Evolutionary conservation across 108 stramenopile genomes (phyloP), one percentile per base, ranked within the genome.

Genomic region (Cyclotella kingstonii): DNA sequence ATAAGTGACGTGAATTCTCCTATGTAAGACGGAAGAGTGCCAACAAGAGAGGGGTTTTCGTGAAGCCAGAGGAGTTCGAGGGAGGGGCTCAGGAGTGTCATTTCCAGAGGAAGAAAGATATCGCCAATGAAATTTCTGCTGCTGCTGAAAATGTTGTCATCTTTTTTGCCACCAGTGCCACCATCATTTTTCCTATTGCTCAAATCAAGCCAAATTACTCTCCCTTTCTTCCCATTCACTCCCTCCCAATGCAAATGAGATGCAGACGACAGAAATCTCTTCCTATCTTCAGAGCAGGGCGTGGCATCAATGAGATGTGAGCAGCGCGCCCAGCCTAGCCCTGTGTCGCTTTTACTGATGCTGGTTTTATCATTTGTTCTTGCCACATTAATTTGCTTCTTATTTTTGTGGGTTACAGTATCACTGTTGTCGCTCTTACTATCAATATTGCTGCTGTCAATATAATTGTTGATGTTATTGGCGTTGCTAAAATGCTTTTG

Each of bases 321-420:
- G 14, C 71, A 66, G 28, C 25, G 40, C 18, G 22, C 63, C 83
- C 83, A 84, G n/a, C n/a, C n/a, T n/a, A n/a, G n/a, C n/a, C n/a
- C n/a, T n/a, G n/a, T n/a, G n/a, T n/a, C n/a, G n/a, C n/a, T n/a
- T n/a, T n/a, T n/a, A n/a, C n/a, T n/a, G n/a, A n/a, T n/a, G n/a
- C n/a, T n/a, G n/a, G n/a, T n/a, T n/a, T n/a, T n/a, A n/a, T n/a
- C n/a, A n/a, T n/a, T n/a, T n/a, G n/a, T n/a, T n/a, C n/a, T n/a
- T n/a, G n/a, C n/a, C n/a, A n/a, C n/a, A n/a, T n/a, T n/a, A n/a
- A n/a, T n/a, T n/a, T n/a, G n/a, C n/a, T n/a, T n/a, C n/a, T n/a
- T n/a, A n/a, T n/a, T n/a, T n/a, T n/a, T n/a, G n/a, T n/a, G n/a
- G n/a, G n/a, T n/a, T n/a, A n/a, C n/a, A n/a, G n/a, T n/a, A n/a